Conservation (phyloP, 1,139 yeast species). For the Candida sp. region DNA sequence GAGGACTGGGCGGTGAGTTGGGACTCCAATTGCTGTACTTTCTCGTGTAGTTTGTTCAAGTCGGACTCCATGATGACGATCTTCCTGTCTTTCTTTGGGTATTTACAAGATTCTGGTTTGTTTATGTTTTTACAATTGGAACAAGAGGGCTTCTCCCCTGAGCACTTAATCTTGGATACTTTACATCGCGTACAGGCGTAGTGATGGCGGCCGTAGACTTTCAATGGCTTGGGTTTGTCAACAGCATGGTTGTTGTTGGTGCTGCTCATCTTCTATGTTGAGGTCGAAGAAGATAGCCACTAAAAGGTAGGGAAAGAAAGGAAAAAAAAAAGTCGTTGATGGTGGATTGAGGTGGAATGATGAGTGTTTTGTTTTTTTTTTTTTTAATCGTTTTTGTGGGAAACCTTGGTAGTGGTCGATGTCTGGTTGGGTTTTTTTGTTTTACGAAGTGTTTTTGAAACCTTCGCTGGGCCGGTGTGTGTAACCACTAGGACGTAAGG, state of each 20-base stretch:
- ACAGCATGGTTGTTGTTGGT: not conserved
- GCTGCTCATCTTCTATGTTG: not conserved
- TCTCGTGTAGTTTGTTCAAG: slow-evolving; percentile 42
- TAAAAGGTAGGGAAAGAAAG: too few relatives aligned
- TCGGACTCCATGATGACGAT: slow-evolving; percentile 58
- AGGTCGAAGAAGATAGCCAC: too few relatives aligned
- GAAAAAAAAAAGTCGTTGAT: too few relatives aligned
- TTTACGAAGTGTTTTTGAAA: too few relatives aligned
- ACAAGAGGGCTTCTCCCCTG: slow-evolving; percentile 50
- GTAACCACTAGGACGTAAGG: too few relatives aligned
- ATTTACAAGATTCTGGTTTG: slow-evolving; percentile 43
- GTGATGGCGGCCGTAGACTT: slow-evolving; percentile 45
- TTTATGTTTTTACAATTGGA: slow-evolving; percentile 39
- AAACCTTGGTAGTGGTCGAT: too few relatives aligned
- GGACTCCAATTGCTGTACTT: slow-evolving; percentile 25
- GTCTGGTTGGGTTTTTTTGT: too few relatives aligned
- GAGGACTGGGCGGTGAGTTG: not conserved
- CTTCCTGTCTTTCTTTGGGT: slow-evolving; percentile 54
- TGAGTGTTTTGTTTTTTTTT: too few relatives aligned
- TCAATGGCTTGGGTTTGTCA: slow-evolving; percentile 38
- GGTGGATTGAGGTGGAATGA: too few relatives aligned
- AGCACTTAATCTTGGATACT: slow-evolving; percentile 39
- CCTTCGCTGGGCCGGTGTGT: too few relatives aligned
- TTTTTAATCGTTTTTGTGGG: too few relatives aligned
- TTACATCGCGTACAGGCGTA: slow-evolving; percentile 48